phyloP scores from a whole-genome alignment of 768 basidiomycete genomes.

The Trametes meyenii region DNA sequence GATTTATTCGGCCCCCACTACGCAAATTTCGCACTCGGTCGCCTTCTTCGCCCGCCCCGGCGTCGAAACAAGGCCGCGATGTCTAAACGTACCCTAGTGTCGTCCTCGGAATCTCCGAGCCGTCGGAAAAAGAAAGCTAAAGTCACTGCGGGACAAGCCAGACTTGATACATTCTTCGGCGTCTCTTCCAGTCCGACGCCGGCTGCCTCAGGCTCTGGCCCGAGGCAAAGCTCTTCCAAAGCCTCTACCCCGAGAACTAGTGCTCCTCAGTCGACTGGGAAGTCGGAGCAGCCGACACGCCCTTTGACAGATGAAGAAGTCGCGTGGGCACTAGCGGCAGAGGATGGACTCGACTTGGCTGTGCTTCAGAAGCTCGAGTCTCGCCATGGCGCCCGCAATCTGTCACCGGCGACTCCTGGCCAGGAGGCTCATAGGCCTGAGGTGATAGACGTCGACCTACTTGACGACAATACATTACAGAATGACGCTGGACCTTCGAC shows the following conservation, averaged over 20 bases:
- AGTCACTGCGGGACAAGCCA: constrained; percentile 19
- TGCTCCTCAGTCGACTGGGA: not conserved
- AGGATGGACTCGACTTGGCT: constrained; percentile 30
- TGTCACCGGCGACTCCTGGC: not conserved
- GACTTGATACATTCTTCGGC: constrained; percentile 30
- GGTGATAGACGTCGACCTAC: constrained; percentile 40
- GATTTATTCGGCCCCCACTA: not conserved
- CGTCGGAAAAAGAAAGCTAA: constrained; percentile 27
- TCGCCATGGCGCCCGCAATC: not conserved
- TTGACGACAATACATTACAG: constrained; percentile 26
- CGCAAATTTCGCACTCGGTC: not conserved
- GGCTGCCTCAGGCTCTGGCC: not conserved
- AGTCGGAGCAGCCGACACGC: not conserved
- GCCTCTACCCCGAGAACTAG: not conserved
- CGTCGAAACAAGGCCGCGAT: constrained; percentile 11
- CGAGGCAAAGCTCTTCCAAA: not conserved
- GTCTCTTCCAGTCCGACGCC: constrained; percentile 11
- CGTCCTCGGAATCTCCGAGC: constrained; percentile 15
- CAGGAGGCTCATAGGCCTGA: constrained; percentile 13
- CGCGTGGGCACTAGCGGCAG: constrained; percentile 28
- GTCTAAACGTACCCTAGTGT: constrained; percentile 25
- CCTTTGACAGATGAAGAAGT: constrained; percentile 23
- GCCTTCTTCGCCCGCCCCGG: not conserved
- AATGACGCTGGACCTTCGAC: constrained; percentile 4
- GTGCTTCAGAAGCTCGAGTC: constrained; percentile 26